Percentiles rank a stretch among this genome's conserved stretches.
phyloP scores from a whole-genome alignment of 2,329 filamentous ascomycete genomes.

The Teratosphaeria viscida region DNA sequence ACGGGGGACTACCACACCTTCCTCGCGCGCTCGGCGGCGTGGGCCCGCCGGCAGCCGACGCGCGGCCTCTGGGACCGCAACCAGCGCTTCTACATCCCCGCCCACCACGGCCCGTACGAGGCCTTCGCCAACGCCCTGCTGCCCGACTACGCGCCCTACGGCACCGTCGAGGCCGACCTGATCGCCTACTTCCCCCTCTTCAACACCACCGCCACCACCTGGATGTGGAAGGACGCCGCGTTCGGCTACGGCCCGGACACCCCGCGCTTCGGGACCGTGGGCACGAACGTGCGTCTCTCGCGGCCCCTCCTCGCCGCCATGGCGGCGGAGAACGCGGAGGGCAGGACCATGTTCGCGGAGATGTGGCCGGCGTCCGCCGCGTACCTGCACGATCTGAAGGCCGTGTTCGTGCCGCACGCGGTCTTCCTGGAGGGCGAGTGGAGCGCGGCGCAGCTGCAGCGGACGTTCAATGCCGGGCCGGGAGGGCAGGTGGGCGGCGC shows the following conservation, averaged over 20 bases:
- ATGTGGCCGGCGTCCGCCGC: neutral
- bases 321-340: neutral
- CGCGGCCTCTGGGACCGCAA: constrained; percentile 45
- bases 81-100: neutral
- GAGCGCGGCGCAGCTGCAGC: neutral
- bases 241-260: neutral
- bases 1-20: constrained; percentile 71
- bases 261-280: neutral
- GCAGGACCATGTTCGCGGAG: neutral
- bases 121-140: neutral
- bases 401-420: neutral
- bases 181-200: neutral
- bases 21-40: constrained; percentile 49
- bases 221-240: neutral
- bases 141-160: neutral
- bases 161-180: neutral
- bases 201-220: neutral
- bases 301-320: neutral
- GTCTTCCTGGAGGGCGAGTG: neutral
- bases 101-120: neutral
- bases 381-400: neutral
- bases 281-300: neutral
- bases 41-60: constrained; percentile 42
- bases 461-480: neutral
- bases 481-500: neutral